These are phyloP conservation scores for Ceratobasidium sp. DNA, from an alignment of 1,284 basidiomycete genomes.

Conservation along the genomic window DNA sequence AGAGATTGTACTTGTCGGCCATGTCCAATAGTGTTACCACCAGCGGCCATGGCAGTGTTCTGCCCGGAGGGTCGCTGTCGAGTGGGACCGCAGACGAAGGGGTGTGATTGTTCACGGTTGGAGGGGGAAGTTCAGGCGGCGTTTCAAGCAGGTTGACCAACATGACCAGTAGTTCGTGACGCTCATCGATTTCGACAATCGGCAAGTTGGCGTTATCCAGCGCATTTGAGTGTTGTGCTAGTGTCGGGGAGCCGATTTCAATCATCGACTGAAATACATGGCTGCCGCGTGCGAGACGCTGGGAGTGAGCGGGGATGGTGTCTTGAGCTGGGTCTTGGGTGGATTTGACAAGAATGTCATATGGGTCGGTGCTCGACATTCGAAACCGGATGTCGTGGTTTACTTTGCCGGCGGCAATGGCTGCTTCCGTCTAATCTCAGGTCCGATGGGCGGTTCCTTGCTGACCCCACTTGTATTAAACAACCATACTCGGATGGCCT, in stretches of 20 bases:
- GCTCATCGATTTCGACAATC: constrained; percentile 34
- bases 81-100: constrained; percentile 23
- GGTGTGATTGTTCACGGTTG: constrained; percentile 2
- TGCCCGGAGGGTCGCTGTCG: constrained; percentile 11
- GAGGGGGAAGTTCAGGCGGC: constrained; percentile 33
- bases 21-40: constrained; percentile 21
- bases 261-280: constrained; percentile 43
- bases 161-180: constrained; percentile 16
- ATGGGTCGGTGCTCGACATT: constrained; percentile 2
- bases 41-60: constrained; percentile 26
- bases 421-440: too few species aligned
- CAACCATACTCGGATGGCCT: too few species aligned
- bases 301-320: constrained; percentile 30
- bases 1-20: constrained; percentile 45
- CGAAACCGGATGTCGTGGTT: constrained; percentile 1
- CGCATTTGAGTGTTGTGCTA: neutral
- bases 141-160: constrained; percentile 42
- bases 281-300: constrained; percentile 35
- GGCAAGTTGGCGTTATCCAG: neutral
- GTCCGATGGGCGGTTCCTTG: too few species aligned
- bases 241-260: constrained; percentile 16
- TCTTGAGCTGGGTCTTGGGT: constrained; percentile 10
- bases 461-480: too few species aligned
- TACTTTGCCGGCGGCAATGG: neutral
- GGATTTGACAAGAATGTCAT: constrained; percentile 31